A percentile compares a stretch with the other conserved stretches of the same genome.
Evolutionary conservation across 2,329 filamentous ascomycete species (phyloP).

Genomic region (Rhinocladiella mackenziei): DNA sequence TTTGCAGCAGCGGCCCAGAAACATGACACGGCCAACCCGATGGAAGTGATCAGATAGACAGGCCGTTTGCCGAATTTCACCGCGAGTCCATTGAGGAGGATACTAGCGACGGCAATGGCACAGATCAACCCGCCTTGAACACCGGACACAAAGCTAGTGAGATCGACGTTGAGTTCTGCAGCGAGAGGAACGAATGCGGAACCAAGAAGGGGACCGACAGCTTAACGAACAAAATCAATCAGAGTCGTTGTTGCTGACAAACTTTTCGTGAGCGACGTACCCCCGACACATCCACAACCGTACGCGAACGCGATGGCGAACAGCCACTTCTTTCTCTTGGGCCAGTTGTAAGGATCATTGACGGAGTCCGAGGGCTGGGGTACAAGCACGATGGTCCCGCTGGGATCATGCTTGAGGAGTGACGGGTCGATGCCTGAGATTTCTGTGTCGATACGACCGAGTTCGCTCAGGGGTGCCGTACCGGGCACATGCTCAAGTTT

Average conservation of each 20-base stretch:
- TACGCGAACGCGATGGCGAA: slow-evolving; percentile 41
- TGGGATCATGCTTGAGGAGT: slow-evolving; percentile 36
- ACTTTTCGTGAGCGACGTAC: no score
- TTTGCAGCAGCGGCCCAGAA: slow-evolving; percentile 18
- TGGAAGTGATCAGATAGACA: slow-evolving; percentile 17
- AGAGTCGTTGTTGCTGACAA: no score
- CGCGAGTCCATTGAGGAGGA: slow-evolving; percentile 32
- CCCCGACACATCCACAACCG: slow-evolving; percentile 41
- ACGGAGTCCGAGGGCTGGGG: slow-evolving; percentile 24
- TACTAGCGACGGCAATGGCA: slow-evolving; percentile 36
- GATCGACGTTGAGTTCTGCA: slow-evolving; percentile 6
- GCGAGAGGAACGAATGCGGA: slow-evolving; percentile 20
- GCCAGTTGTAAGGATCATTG: slow-evolving; percentile 28
- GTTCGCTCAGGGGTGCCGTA: slow-evolving; percentile 31
- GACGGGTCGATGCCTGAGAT: slow-evolving; percentile 29
- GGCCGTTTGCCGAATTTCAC: slow-evolving; percentile 25
- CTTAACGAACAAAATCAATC: no score
- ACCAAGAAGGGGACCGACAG: slow-evolving; percentile 18
- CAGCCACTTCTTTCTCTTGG: slow-evolving; percentile 23
- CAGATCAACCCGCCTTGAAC: slow-evolving; percentile 38
- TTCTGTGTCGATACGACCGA: slow-evolving; percentile 19
- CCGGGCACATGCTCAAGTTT: slow-evolving; percentile 34
- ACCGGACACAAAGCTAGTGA: slow-evolving; percentile 31
- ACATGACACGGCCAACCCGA: slow-evolving; percentile 15
- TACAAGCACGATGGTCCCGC: slow-evolving; percentile 23